These are phyloP conservation scores for Globisporangium uncinulatum DNA, from an alignment of 352 stramenopile genomes.

Conservation along the genomic window DNA sequence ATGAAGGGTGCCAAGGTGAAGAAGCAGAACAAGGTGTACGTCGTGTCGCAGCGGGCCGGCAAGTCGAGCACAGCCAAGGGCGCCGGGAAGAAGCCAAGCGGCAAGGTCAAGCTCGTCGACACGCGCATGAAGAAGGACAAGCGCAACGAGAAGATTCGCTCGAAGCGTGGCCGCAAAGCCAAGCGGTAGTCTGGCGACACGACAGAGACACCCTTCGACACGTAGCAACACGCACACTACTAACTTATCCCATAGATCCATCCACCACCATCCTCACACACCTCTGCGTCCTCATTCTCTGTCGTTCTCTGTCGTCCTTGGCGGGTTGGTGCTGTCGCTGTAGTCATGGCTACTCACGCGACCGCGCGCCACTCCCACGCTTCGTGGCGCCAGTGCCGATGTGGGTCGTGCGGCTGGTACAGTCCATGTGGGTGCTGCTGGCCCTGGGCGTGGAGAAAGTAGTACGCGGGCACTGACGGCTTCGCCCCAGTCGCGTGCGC, in stretches of 20 bases:
- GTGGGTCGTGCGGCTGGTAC: not conserved
- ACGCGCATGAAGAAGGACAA: conserved; percentile 98
- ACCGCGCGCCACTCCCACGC: conserved; percentile 34
- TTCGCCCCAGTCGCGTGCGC: not conserved
- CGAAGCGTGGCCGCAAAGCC: conserved; percentile 82
- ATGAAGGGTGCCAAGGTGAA: conserved; percentile 90
- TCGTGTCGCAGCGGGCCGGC: conserved; percentile 86
- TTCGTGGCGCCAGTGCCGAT: conserved; percentile 24
- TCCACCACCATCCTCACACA: not conserved
- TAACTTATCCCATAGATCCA: conserved; percentile 1
- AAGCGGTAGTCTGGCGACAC: conserved; percentile 55
- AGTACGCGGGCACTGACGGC: conserved; percentile 17
- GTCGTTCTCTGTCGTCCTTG: not conserved
- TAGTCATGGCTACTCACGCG: not conserved
- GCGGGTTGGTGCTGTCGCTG: not conserved
- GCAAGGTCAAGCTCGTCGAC: conserved; percentile 97
- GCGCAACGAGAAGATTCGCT: conserved; percentile 73
- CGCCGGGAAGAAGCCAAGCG: conserved; percentile 70
- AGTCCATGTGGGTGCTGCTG: conserved; percentile 2
- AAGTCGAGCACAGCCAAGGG: conserved; percentile 42
- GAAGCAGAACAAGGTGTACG: conserved; percentile 96
- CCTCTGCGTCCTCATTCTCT: not conserved
- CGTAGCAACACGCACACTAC: not conserved
- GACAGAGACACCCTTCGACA: not conserved
- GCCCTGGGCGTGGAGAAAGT: conserved; percentile 49